Base-by-base conservation (phyloP, 2,329 filamentous ascomycete species). In the Fusarium sp. region DNA sequence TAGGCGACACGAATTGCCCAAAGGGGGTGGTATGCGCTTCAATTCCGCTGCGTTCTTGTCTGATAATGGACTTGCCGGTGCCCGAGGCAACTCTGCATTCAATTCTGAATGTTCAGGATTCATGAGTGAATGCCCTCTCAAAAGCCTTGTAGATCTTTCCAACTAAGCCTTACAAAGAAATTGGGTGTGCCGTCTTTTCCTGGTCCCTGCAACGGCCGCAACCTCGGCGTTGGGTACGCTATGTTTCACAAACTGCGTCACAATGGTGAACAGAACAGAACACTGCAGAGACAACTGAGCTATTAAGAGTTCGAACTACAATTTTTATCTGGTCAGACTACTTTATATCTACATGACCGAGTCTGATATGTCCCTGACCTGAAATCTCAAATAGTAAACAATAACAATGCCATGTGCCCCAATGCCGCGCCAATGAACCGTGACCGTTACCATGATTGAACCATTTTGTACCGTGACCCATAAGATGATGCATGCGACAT, bases 401-500 rank as follows among this genome's bases (percentile, higher is more conserved):
- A 63, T 61, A 67, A 21, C 54, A 60, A 63, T 66, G 68, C 66
- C 38, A 57, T 73, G 48, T 63, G 66, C 59, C 48, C 73, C 54
- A 56, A 74, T 73, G 46, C 69, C 56, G 63, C 71, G 63, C 74
- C 74, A 42, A 70, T 60, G 23, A 41, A 41, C 69, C 69, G 46
- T 72, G 14, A 44, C 68, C 59, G 54, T 64, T 63, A 37, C 70
- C 66, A 73, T 73, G 70, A 73, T 73, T 60, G 69, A 69, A 56
- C 70, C 70, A 68, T 76, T 76, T 77, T 77, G 73, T 77, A 65
- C 73, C 74, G 73, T 77, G 66, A 73, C 67, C 75, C 74, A 72
- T 76, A 68, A 73, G 66, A 76, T 75, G 58, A 75, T 69, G 71
- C 62, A 72, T 73, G 60, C 72, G 71, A 66, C 67, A 61, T 48